phyloP scores from a whole-genome alignment of 2,329 filamentous ascomycete species.

The Penicillium sp. region DNA sequence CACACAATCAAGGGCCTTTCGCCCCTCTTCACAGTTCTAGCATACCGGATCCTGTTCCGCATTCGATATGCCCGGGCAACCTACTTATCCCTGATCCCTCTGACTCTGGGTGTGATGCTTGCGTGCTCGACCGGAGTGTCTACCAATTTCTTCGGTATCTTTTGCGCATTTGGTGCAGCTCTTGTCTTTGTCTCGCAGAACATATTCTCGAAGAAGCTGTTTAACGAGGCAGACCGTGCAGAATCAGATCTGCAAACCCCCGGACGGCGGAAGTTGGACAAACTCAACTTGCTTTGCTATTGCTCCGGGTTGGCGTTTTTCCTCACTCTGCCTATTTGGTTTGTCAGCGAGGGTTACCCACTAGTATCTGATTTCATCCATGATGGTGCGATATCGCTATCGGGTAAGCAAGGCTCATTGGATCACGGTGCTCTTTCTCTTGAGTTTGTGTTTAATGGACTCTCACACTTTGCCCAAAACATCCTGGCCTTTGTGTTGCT shows the following conservation, averaged over 20 bases:
- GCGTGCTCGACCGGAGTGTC: conserved; percentile 90
- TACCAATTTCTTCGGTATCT: conserved; percentile 83
- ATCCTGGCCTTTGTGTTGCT: conserved; percentile 91
- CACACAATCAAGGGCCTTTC: conserved; percentile 98
- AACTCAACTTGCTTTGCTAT: conserved; percentile 93
- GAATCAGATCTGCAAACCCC: conserved; percentile 68
- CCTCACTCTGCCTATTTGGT: conserved; percentile 85
- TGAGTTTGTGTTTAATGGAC: conserved; percentile 97
- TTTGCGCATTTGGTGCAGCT: conserved; percentile 85
- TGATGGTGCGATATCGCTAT: conserved; percentile 75
- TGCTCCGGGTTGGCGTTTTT: conserved; percentile 92
- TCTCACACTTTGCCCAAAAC: conserved; percentile 94
- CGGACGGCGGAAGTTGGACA: conserved; percentile 77
- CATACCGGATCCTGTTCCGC: conserved; percentile 84
- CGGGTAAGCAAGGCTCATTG: conserved; percentile 70
- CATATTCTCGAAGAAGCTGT: conserved; percentile 96
- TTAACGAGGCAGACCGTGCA: conserved; percentile 86
- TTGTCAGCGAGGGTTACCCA: conserved; percentile 80
- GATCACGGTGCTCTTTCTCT: conserved; percentile 61
- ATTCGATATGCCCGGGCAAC: conserved; percentile 85
- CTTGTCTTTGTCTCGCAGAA: conserved; percentile 97
- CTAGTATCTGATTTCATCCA: conserved; percentile 74
- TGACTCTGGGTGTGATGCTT: conserved; percentile 92
- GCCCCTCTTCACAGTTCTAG: conserved; percentile 89
- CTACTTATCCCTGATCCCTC: conserved; percentile 82